phyloP scores from a whole-genome alignment of 306 rosid species.

The Coriaria nepalensis region DNA sequence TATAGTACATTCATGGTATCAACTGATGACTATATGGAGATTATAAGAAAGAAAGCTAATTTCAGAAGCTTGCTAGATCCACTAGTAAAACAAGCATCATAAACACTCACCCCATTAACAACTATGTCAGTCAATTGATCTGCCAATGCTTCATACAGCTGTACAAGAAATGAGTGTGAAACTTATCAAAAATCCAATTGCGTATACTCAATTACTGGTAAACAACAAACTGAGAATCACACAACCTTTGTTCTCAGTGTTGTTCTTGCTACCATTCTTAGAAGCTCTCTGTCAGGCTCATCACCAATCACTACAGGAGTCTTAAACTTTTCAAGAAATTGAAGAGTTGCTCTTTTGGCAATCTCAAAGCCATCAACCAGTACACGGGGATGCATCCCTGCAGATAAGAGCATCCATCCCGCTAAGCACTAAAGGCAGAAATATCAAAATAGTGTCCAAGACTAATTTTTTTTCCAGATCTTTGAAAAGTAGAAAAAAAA shows the following conservation, averaged over 20 bases:
- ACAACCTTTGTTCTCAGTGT: conserved; percentile 81
- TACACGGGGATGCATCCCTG: conserved; percentile 98
- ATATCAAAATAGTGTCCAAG: conserved; percentile 3
- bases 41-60: not conserved
- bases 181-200: not conserved
- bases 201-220: not conserved
- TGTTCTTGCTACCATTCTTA: conserved; percentile 90
- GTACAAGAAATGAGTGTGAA: conserved; percentile 17
- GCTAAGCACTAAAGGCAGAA: too few species aligned
- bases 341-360: conserved; percentile 83
- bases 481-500: too few species aligned
- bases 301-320: conserved; percentile 75
- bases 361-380: conserved; percentile 96
- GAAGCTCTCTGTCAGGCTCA: conserved; percentile 87
- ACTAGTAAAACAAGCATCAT: conserved; percentile 11
- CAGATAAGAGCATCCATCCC: not conserved
- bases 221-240: conserved; percentile 3
- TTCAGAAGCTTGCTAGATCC: not conserved
- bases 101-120: conserved; percentile 62
- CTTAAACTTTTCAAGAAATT: conserved; percentile 78
- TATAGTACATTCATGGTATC: not conserved
- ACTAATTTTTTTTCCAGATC: not conserved
- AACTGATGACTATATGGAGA: not conserved
- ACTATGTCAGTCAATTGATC: conserved; percentile 81
- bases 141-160: conserved; percentile 83